phyloP scores from a whole-genome alignment of 345 rosid species.

The Aquilaria malaccensis region DNA sequence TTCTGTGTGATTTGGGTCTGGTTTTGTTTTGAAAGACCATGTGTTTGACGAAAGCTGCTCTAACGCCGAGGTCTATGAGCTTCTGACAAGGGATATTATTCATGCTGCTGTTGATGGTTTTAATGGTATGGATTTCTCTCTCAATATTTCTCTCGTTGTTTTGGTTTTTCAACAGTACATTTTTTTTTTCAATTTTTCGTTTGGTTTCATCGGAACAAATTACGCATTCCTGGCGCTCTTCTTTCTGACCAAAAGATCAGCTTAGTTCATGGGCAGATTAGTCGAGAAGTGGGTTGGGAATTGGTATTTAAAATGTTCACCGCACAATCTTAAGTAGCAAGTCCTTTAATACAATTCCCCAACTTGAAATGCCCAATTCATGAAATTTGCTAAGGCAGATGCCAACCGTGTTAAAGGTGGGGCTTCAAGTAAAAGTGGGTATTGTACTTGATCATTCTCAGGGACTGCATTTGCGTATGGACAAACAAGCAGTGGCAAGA shows the following conservation, averaged over 20 bases:
- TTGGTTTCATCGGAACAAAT: not conserved
- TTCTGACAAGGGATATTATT: slow-evolving; percentile 72
- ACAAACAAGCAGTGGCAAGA: slow-evolving; percentile 97
- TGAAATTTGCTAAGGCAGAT: too few relatives aligned
- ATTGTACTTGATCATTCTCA: slow-evolving; percentile 1
- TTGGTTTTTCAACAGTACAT: not conserved
- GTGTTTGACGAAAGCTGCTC: slow-evolving; percentile 68
- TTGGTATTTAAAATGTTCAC: too few relatives aligned
- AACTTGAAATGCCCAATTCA: too few relatives aligned
- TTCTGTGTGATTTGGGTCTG: not conserved
- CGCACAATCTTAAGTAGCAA: too few relatives aligned
- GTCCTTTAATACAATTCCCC: too few relatives aligned
- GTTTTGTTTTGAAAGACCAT: slow-evolving; percentile 39
- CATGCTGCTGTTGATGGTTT: slow-evolving; percentile 79
- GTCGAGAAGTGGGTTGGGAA: too few relatives aligned
- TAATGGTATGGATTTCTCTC: slow-evolving; percentile 41
- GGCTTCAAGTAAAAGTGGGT: too few relatives aligned
- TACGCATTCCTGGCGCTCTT: too few relatives aligned
- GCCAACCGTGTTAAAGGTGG: too few relatives aligned
- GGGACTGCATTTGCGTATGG: slow-evolving; percentile 98
- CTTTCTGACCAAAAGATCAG: too few relatives aligned
- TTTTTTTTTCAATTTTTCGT: not conserved
- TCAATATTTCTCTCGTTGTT: not conserved
- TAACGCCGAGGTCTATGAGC: slow-evolving; percentile 62
- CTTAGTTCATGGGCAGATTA: too few relatives aligned